Base-by-base conservation (phyloP, 805 yeast species). In the Metschnikowia shivogae region DNA sequence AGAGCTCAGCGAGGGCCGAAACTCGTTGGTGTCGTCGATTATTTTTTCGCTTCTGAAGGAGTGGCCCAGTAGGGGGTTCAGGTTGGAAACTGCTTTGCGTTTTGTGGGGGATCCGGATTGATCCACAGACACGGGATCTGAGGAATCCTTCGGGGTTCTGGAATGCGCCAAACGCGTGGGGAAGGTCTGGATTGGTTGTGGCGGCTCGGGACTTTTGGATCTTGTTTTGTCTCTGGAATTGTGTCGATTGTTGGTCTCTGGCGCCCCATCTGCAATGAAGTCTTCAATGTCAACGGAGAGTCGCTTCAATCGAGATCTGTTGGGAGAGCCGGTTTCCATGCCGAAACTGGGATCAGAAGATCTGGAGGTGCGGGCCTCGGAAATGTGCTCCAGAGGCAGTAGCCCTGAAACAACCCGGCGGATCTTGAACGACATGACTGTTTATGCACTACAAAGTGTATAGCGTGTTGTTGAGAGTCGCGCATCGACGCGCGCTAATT, bases 11-110 rank as follows among this genome's bases (percentile, higher is more conserved):
- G 26, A 43, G 12, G 65, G 62, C 6, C 59, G 54, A 29, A 58
- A 58, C 42, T 48, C 48, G 48, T 63, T 63, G 24, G 55, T 55
- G 29, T 60, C 63, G 2, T 58, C 47, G 8, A 63, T 57, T 11
- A 63, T 45, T 37, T 57, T 57, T 8, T 47, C 46, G 14, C 39
- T 47, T 14, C 55, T 47, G 11, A 59, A 31, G 7, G 31, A 13
- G 8, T 13, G 31, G 7, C 36, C 34, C 42, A 7, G 5, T 24
- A 2, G 11, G 36, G 12, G 5, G 8, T 11, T 39, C 19, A 28
- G 11, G n/a, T 31, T 13, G 22, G 14, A 10, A 13, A 3, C 4
- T 5, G 29, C 2, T 17, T 24, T 8, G 13, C 22, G 22, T 12
- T 11, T 20, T 22, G 24, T 13, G 17, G 42, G 30, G 17, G 11